Evolutionary conservation across 768 basidiomycete species (phyloP), one percentile per base, ranked within the genome.

Genomic region (Amanita rimosa): DNA sequence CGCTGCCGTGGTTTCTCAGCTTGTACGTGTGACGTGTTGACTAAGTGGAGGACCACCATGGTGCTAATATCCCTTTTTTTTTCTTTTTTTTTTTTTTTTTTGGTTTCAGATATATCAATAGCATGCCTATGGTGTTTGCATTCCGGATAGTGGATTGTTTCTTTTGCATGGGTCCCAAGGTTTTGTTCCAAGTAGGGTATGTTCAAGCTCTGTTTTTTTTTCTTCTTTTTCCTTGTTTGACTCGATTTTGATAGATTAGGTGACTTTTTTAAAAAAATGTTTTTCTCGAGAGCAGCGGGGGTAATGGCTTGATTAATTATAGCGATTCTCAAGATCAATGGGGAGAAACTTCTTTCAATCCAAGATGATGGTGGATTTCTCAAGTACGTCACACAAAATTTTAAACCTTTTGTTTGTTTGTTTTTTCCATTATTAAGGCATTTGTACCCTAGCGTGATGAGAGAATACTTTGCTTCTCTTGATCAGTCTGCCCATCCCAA

Each of bases 251-350:
- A 16, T 57, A 81, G 79, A 48, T 69, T 81, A 46, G 81, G 79
- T 81, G 57, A 44, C 29, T 11, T 10, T 11, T 29, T n/a, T n/a
- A n/a, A n/a, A n/a, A n/a, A n/a, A n/a, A n/a, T n/a, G n/a, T n/a
- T n/a, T 29, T 29, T 29, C 11, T 29, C 19, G 9, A 21, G 42
- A 14, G 26, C 49, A 17, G 17, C 26, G 31, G 3, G n/a, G 16
- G 31, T 36, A 14, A 66, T 46, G 16, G 11, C 37, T 17, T 7
- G 29, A 16, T 27, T 27, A 9, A 27, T 9, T 7, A 9, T 51
- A 88, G 96, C 96, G 11, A 95, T 98, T 35, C 76, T 99, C 44
- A 98, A 98, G 68, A 94, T 98, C 62, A 99, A 99, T 53, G 93
- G 94, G 1, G 90, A 95, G 54, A 81, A 86, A 51, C 68, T 99